These are phyloP conservation scores for Exophiala sideris DNA, from an alignment of 2,329 filamentous ascomycete species.

Conservation along the genomic window DNA sequence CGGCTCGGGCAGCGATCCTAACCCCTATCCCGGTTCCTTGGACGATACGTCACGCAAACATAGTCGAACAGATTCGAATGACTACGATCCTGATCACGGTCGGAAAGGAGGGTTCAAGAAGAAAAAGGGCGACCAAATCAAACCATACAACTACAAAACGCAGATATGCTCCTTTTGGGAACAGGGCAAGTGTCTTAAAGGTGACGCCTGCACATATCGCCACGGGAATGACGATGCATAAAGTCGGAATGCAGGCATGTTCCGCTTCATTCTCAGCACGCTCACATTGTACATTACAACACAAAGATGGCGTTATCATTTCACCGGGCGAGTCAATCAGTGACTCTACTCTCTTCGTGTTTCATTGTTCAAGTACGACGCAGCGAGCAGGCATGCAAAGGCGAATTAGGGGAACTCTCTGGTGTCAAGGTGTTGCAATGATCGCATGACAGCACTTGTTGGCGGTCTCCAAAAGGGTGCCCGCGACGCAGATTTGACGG, in stretches of 20 bases:
- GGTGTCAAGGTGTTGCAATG: no score
- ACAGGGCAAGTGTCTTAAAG: slow-evolving; percentile 53
- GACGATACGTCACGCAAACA: slow-evolving; percentile 22
- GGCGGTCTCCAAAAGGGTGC: no score
- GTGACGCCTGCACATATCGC: slow-evolving; percentile 50
- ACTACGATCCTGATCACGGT: slow-evolving; percentile 21
- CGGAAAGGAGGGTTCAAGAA: slow-evolving; percentile 24
- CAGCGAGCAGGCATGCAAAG: no score
- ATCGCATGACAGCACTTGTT: no score
- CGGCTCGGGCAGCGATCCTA: slow-evolving; percentile 18
- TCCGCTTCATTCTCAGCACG: not conserved
- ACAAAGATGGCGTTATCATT: no score
- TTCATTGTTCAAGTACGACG: no score
- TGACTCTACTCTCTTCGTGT: no score
- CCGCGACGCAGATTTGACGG: no score
- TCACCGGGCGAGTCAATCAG: no score
- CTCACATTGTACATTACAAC: slow-evolving; percentile 1
- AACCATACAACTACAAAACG: slow-evolving; percentile 42
- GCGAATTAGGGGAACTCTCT: no score
- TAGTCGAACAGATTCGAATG: slow-evolving; percentile 19
- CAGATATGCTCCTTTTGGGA: slow-evolving; percentile 53
- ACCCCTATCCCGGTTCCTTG: slow-evolving; percentile 16
- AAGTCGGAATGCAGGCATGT: not conserved
- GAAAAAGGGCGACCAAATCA: slow-evolving; percentile 18
- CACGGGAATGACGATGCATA: slow-evolving; percentile 36